A percentile compares a stretch with the other conserved stretches of the same genome.
phyloP scores from a whole-genome alignment of 2,329 filamentous ascomycete genomes.

The Fragosphaeria purpurea region DNA sequence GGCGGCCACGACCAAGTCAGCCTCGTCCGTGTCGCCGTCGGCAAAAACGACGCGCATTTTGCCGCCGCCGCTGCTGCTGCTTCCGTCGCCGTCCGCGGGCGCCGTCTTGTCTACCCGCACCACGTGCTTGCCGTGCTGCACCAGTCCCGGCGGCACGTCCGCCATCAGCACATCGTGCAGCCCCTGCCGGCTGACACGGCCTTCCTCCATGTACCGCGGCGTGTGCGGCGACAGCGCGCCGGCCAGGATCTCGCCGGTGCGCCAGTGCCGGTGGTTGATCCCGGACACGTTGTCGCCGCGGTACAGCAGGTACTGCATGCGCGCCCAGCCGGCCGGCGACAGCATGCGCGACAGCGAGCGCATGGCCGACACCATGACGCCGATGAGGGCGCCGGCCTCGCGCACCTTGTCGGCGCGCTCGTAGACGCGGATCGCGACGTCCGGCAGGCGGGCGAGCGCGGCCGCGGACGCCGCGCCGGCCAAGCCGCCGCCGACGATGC shows the following conservation, averaged over 20 bases:
- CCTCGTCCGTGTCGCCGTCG: not conserved
- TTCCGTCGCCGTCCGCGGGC: no score
- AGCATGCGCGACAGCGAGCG: conserved; percentile 6
- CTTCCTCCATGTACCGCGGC: conserved; percentile 7
- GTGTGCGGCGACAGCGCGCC: conserved; percentile 6
- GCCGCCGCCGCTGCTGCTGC: not conserved
- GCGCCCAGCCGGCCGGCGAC: conserved; percentile 1
- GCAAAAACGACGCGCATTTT: conserved; percentile 1
- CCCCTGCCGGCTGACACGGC: not conserved
- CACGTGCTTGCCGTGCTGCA: conserved; percentile 3
- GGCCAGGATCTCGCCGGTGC: conserved; percentile 7
- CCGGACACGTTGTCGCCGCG: conserved; percentile 3
- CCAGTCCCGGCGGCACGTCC: conserved; percentile 4
- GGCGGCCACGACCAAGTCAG: conserved; percentile 7
- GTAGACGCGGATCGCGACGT: conserved; percentile 3
- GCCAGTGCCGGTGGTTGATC: conserved; percentile 7
- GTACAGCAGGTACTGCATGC: conserved; percentile 6
- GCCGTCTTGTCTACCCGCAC: not conserved
- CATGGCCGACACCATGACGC: conserved; percentile 6
- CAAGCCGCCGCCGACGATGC: conserved; percentile 4
- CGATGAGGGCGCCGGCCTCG: conserved; percentile 6
- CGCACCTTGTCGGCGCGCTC: conserved; percentile 2
- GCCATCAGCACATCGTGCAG: conserved; percentile 7
- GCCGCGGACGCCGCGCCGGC: conserved; percentile 3
- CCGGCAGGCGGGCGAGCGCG: conserved; percentile 4